Conservation (phyloP, 2,329 filamentous ascomycete genomes). For the Arthrobotrys entomopaga region DNA sequence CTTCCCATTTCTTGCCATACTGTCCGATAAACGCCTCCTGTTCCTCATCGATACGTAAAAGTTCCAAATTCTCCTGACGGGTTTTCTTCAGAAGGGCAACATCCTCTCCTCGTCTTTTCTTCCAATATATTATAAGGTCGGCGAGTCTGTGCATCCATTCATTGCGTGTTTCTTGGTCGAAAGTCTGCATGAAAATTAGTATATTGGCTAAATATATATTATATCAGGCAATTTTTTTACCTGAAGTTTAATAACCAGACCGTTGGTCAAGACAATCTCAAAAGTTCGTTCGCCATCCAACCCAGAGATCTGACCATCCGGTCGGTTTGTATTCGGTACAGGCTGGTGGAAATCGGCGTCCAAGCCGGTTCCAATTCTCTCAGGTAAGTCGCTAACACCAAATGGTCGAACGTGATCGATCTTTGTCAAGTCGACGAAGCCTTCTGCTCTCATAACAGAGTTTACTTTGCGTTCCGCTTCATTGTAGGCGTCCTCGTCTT, state of each 20-base stretch:
- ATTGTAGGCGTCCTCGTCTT: slow-evolving; percentile 70
- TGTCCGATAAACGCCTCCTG: slow-evolving; percentile 73
- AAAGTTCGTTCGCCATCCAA: slow-evolving; percentile 70
- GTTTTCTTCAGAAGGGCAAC: slow-evolving; percentile 69
- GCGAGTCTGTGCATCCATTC: slow-evolving; percentile 72
- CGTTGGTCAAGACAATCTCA: slow-evolving; percentile 72
- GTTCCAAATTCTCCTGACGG: slow-evolving; percentile 69
- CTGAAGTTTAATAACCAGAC: slow-evolving; percentile 71
- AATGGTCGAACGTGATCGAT: slow-evolving; percentile 70
- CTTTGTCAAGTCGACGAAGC: slow-evolving; percentile 72
- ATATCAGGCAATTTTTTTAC: slow-evolving; percentile 59
- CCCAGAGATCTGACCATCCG: slow-evolving; percentile 68
- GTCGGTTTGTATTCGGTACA: slow-evolving; percentile 62
- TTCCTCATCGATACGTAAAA: slow-evolving; percentile 73
- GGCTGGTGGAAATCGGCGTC: slow-evolving; percentile 55
- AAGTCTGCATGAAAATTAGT: slow-evolving; percentile 62
- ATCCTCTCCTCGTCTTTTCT: slow-evolving; percentile 68
- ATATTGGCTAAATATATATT: neutral
- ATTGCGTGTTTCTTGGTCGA: slow-evolving; percentile 68
- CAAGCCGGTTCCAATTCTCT: slow-evolving; percentile 41
- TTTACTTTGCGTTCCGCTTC: slow-evolving; percentile 70
- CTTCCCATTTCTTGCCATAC: slow-evolving; percentile 75
- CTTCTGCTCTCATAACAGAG: slow-evolving; percentile 70
- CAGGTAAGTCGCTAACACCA: slow-evolving; percentile 37
- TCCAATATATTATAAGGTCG: slow-evolving; percentile 72